A percentile compares a stretch with the other conserved stretches of the same genome.
phyloP scores from a whole-genome alignment of 1,139 yeast genomes.

The Keqinozyma sinolaborantium region DNA sequence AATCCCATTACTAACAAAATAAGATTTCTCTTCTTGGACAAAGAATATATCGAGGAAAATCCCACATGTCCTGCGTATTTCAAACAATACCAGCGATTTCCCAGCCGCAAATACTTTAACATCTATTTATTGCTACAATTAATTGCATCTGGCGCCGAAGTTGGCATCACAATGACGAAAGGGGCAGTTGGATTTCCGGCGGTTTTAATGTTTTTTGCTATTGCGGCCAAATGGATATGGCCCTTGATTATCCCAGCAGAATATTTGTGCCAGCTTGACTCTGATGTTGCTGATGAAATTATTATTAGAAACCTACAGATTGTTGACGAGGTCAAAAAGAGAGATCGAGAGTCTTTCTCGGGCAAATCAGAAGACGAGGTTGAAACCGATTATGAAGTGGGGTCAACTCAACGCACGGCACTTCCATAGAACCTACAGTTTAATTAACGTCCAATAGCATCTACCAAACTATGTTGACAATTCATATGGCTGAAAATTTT shows the following conservation, averaged over 20 bases:
- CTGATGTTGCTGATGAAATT: constrained; percentile 58
- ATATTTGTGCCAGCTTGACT: constrained; percentile 64
- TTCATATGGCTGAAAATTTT: too few relatives aligned
- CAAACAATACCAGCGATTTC: constrained; percentile 27
- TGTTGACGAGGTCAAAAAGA: constrained; percentile 8
- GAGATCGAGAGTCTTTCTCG: constrained; percentile 1
- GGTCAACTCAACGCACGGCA: too few relatives aligned
- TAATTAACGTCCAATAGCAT: too few relatives aligned
- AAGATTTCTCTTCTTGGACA: constrained; percentile 63
- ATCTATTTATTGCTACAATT: constrained; percentile 58
- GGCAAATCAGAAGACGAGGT: constrained; percentile 2
- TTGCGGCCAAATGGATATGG: constrained; percentile 68
- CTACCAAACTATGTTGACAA: too few relatives aligned
- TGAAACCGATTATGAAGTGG: constrained; percentile 2
- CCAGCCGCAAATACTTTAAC: constrained; percentile 47
- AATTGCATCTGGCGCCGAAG: constrained; percentile 72
- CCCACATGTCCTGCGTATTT: constrained; percentile 34
- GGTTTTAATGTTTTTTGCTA: constrained; percentile 54
- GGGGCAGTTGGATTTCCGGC: constrained; percentile 97
- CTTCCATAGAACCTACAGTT: too few relatives aligned
- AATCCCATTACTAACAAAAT: constrained; percentile 65
- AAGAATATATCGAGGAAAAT: constrained; percentile 33
- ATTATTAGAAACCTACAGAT: constrained; percentile 11
- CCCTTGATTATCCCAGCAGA: constrained; percentile 60
- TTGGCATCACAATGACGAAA: constrained; percentile 78